Evolutionary conservation across 164 flowering plant species (phyloP).

Genomic region (Dillenia turbinata): DNA sequence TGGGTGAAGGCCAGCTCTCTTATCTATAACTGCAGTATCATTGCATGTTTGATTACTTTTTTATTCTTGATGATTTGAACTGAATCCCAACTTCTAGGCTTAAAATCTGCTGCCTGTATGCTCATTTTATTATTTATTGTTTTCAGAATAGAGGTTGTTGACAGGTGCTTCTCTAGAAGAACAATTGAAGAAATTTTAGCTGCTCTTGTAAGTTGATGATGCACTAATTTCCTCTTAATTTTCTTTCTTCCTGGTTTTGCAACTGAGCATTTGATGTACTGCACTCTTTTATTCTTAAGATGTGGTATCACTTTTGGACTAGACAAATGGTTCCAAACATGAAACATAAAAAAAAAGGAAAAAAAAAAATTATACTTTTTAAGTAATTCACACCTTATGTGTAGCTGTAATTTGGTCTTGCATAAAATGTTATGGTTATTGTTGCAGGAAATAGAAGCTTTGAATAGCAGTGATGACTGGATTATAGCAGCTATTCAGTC

Average conservation of each 20-base stretch:
- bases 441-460: constrained; percentile 49
- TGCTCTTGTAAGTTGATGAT: constrained; percentile 47
- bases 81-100: no score
- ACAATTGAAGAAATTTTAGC: constrained; percentile 33
- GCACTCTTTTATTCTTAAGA: no score
- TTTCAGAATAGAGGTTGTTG: constrained; percentile 58
- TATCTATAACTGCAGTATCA: no score
- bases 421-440: not conserved
- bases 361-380: no score
- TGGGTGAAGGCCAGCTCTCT: no score
- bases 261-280: no score
- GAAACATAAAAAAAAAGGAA: no score
- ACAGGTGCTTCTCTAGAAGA: constrained; percentile 34
- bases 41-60: no score
- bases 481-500: constrained; percentile 37
- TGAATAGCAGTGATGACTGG: constrained; percentile 45
- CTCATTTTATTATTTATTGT: not conserved
- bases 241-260: not conserved
- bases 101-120: no score
- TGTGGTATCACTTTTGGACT: no score
- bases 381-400: not conserved
- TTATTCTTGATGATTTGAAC: no score
- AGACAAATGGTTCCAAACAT: no score
- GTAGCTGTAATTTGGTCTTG: not conserved
- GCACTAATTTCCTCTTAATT: not conserved